Percentiles rank a stretch among this genome's conserved stretches.
phyloP scores from a whole-genome alignment of 768 basidiomycete species.

The Atractiella rhizophila region DNA sequence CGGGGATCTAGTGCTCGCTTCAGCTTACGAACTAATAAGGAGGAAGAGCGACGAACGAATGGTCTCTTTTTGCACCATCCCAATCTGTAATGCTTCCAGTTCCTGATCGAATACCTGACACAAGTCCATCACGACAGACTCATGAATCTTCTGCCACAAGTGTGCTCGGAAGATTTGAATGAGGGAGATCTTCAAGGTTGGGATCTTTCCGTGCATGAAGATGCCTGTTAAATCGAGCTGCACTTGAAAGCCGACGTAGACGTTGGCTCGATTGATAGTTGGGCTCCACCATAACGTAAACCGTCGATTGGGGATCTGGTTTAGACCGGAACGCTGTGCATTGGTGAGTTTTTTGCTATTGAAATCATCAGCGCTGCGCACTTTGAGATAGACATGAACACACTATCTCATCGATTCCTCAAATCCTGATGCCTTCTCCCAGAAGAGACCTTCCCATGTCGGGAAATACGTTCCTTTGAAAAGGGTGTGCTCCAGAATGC shows the following conservation, averaged over 20 bases:
- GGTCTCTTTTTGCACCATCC: conserved; percentile 98
- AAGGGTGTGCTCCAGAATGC: conserved; percentile 81
- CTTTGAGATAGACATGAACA: background rate
- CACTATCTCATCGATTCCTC: conserved; percentile 74
- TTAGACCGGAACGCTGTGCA: conserved; percentile 90
- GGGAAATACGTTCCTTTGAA: conserved; percentile 98
- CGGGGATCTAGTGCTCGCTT: conserved; percentile 34
- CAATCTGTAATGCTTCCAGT: conserved; percentile 87
- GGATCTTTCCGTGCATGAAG: conserved; percentile 97
- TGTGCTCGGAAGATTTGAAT: conserved; percentile 99
- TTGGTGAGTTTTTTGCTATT: conserved; percentile 67
- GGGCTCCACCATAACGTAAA: conserved; percentile 99
- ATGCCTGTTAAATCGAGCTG: conserved; percentile 93
- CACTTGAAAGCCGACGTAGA: conserved; percentile 99
- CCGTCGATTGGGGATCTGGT: conserved; percentile 88
- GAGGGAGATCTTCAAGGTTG: conserved; percentile 90
- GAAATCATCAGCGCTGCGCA: background rate
- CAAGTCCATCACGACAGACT: conserved; percentile 58
- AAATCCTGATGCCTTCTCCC: conserved; percentile 88
- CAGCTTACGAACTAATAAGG: background rate
- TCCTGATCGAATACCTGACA: conserved; percentile 99
- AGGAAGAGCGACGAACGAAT: conserved; percentile 30
- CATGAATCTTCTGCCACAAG: conserved; percentile 96
- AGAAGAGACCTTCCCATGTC: conserved; percentile 94
- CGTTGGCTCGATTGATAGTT: conserved; percentile 96